phyloP scores from a whole-genome alignment of 2,329 filamentous ascomycete genomes.

The Diaporthe citriasiana region DNA sequence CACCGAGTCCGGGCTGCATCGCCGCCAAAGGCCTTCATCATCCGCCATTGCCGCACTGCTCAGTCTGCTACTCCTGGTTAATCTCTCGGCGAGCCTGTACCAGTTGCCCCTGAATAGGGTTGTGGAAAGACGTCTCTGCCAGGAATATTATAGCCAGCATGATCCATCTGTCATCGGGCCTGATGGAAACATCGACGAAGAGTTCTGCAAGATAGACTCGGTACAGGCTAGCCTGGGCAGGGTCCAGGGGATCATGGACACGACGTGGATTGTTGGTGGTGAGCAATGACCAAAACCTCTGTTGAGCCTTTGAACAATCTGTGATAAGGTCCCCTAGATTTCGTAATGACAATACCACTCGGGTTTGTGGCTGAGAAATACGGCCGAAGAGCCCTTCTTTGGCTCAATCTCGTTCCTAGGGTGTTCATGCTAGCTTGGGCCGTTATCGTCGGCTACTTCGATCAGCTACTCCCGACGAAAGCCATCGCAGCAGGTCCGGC shows the following conservation, averaged over 20 bases:
- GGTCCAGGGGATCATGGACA: conserved; percentile 66
- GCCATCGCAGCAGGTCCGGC: conserved; percentile 58
- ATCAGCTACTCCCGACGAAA: conserved; percentile 53
- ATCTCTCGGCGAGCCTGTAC: conserved; percentile 62
- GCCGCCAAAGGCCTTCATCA: not conserved
- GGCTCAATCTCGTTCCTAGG: conserved; percentile 60
- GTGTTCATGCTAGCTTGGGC: conserved; percentile 58
- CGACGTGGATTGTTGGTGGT: conserved; percentile 64
- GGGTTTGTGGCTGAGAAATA: conserved; percentile 61
- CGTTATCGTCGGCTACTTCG: conserved; percentile 56
- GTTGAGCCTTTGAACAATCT: not conserved
- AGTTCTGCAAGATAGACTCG: conserved; percentile 66
- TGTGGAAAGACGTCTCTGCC: conserved; percentile 63
- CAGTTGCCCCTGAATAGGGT: conserved; percentile 62
- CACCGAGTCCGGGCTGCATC: not conserved
- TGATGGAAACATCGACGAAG: conserved; percentile 61
- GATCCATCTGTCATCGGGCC: conserved; percentile 54
- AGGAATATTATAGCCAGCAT: conserved; percentile 60
- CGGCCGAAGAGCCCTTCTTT: conserved; percentile 57
- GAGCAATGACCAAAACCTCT: conserved; percentile 37
- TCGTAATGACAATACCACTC: conserved; percentile 64
- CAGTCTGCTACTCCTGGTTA: conserved; percentile 59
- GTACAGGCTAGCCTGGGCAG: conserved; percentile 66
- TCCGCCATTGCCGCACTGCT: conserved; percentile 52
- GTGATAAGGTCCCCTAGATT: conserved; percentile 52